Evolutionary conservation across 2,329 filamentous ascomycete genomes (phyloP), one percentile per base, ranked within the genome.

Genomic region (Fusarium sp.): DNA sequence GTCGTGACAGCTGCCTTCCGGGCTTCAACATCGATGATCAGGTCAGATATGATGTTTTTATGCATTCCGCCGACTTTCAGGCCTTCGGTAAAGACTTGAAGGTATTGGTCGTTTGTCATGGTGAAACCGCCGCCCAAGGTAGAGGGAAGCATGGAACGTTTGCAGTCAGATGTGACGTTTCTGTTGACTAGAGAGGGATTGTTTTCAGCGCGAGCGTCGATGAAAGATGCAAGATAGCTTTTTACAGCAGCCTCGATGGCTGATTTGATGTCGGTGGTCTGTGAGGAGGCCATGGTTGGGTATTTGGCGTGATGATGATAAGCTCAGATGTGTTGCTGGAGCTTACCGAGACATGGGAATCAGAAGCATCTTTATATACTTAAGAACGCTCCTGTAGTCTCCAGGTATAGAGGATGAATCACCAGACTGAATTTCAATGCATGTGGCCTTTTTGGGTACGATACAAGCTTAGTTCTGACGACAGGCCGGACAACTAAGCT

Each of bases 71-170:
- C 70, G 7, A 53, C 33, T 24, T 55, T 51, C 2, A 73, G 58
- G 2, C 71, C 71, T 8, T 63, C n/a, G 1, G 57, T 35, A 28
- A 71, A 68, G 11, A 61, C 38, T 1, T 42, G 45, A 35, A 68
- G 38, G 24, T 71, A 73, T 15, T 59, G 50, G 10, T 42, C 61
- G 16, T 73, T 73, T 12, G 33, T 30, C 48, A 73, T 73, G 4
- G 14, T 38, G 16, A 58, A 15, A 3, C 61, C 41, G 12, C 48
- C 65, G 5, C 63, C 41, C 0, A 68, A 31, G 2, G 36, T 38
- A 0, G 63, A 41, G 13, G 71, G 71, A 5, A 73, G 66, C 26
- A 73, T 35, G 11, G 65, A 54, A 2, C 71, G 58, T 30, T 38
- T 39, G 16, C 71, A 73, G 10, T 67, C 44, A 6, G 28, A 6